Evolutionary conservation across 148 eudicot species (phyloP).

Genomic region (Arbutus unedo): DNA sequence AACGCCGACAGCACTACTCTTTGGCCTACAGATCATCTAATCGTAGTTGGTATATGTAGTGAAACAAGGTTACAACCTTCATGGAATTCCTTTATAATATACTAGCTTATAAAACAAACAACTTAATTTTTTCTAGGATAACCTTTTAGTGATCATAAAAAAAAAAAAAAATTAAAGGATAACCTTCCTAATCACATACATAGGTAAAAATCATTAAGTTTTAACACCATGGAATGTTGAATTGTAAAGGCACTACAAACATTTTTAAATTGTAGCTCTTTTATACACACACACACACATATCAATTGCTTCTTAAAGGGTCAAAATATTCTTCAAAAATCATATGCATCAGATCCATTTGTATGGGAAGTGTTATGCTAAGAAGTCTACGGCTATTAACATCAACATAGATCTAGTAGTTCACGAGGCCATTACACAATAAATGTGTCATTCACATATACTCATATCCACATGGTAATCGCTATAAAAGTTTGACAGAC

Average conservation of each 20-base stretch:
- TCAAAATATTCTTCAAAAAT: background rate
- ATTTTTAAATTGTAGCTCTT: background rate
- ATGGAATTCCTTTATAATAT: background rate
- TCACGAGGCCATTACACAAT: background rate
- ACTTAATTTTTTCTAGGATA: background rate
- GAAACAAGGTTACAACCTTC: background rate
- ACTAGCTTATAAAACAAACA: background rate
- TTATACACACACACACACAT: too few relatives aligned
- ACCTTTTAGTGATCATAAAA: background rate
- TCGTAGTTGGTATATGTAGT: background rate
- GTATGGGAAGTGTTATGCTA: background rate
- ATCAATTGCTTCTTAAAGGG: background rate
- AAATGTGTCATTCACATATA: background rate
- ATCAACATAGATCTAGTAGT: background rate
- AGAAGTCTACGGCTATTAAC: background rate
- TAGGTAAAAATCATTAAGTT: background rate
- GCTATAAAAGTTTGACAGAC: conserved; percentile 29
- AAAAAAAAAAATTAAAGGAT: background rate
- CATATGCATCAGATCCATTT: background rate
- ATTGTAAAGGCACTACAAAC: background rate
- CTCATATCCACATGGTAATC: background rate
- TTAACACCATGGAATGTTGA: background rate
- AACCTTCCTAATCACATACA: conserved; percentile 3
- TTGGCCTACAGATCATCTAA: too few relatives aligned
- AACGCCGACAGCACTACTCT: background rate